Base-by-base conservation (phyloP, 768 basidiomycete species). In the Podaxis rugospora region DNA sequence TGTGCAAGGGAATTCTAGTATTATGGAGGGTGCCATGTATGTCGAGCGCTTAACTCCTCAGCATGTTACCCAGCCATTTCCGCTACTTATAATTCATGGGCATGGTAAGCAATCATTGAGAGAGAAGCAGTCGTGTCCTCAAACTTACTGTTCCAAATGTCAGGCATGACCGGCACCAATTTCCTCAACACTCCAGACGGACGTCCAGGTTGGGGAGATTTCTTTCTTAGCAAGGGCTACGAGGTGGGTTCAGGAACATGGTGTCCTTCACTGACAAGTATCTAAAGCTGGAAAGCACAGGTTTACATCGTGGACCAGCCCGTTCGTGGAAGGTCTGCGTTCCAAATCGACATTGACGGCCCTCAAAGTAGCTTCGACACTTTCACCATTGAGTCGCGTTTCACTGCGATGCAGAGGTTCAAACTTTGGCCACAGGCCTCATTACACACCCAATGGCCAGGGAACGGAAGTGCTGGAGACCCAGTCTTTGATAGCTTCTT, bases 141-240 rank as follows among this genome's bases (percentile, higher is more conserved):
- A 40, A n/a, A 40, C 11, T 21, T 13, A 40, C 5, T 23, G 42
- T 42, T 42, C 4, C 42, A 16, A 42, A 16, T 10, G 21, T 40
- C 18, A 77, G 76, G 77, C 23, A 82, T 83, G 82, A 82, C 81
- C 5, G 82, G 80, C 42, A 76, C 80, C 14, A 80, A 74, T 56
- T 80, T 82, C 66, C 66, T 84, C 47, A 82, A 82, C 57, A 83
- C 83, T 0, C 81, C 82, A 1, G 83, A 84, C 65, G 81, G 80
- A 25, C 73, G 80, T 62, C 66, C 73, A 7, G 82, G 83, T 18
- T 84, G 83, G 82, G 78, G 78, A 18, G 82, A 84, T 68, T 82
- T 80, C 67, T 81, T 84, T 57, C 65, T 83, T 59, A 68, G 73
- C 53, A 63, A 78, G 63, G 83, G 81, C 35, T 83, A 81, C 62